A percentile compares a stretch with the other conserved stretches of the same genome.
phyloP scores from a whole-genome alignment of 2,329 filamentous ascomycete species.

The Xylaria sp. region DNA sequence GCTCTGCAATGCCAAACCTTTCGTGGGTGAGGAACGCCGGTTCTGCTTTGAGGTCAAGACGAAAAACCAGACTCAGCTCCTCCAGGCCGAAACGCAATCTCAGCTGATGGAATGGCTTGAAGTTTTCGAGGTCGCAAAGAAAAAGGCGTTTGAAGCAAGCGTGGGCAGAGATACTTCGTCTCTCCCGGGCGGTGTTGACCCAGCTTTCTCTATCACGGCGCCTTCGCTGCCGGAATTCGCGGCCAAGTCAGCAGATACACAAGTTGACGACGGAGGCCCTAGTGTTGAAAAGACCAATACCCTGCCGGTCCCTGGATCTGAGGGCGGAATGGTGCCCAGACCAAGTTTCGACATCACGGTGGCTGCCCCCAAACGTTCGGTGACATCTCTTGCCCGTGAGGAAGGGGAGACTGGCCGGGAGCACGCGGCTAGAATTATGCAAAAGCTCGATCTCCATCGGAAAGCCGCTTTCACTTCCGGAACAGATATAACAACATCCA shows the following conservation, averaged over 20 bases:
- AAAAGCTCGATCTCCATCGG: conserved; percentile 87
- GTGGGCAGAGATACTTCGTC: conserved; percentile 54
- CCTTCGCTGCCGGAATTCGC: conserved; percentile 90
- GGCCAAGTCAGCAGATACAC: conserved; percentile 72
- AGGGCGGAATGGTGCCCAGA: conserved; percentile 57
- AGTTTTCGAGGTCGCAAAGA: conserved; percentile 91
- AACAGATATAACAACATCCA: conserved; percentile 40
- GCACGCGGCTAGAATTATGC: conserved; percentile 85
- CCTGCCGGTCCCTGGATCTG: conserved; percentile 66
- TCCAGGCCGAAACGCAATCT: conserved; percentile 90
- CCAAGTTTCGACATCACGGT: conserved; percentile 71
- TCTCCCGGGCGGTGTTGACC: conserved; percentile 57
- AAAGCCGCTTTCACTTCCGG: conserved; percentile 66
- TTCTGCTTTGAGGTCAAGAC: conserved; percentile 99
- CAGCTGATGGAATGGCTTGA: conserved; percentile 95
- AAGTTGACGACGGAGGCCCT: conserved; percentile 45
- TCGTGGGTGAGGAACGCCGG: conserved; percentile 86
- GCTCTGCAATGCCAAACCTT: conserved; percentile 88
- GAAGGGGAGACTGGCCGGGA: conserved; percentile 78
- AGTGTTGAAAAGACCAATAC: conserved; percentile 63
- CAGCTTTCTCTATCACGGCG: conserved; percentile 90
- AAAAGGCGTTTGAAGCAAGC: conserved; percentile 80
- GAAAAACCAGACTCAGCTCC: conserved; percentile 84
- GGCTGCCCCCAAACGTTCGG: conserved; percentile 54
- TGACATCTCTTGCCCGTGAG: conserved; percentile 60